Conservation (phyloP, 2,329 filamentous ascomycete genomes). For the Xylaria polymorpha region DNA sequence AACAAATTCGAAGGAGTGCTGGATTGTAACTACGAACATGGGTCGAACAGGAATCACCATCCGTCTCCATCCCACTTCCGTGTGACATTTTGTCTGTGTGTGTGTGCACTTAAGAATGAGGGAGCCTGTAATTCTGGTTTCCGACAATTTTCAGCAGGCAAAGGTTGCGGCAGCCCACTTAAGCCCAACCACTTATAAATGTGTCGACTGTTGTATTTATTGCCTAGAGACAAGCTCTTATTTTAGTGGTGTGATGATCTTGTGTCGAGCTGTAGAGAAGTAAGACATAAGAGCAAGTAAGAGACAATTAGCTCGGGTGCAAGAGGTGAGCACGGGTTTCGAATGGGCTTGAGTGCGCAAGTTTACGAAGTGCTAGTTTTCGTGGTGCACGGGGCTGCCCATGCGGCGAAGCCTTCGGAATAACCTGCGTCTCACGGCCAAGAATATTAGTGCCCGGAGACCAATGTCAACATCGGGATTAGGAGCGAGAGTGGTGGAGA, state of each 20-base stretch:
- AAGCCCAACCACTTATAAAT: constrained; percentile 4
- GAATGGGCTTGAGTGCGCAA: constrained; percentile 19
- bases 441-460: constrained; percentile 5
- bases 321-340: background rate
- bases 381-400: background rate
- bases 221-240: background rate
- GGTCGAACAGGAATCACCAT: constrained; percentile 31
- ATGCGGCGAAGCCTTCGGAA: background rate
- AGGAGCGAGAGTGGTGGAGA: constrained; percentile 9
- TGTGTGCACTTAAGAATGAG: background rate
- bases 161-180: background rate
- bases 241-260: background rate
- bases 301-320: constrained; percentile 5
- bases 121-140: background rate
- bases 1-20: constrained; percentile 20
- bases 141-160: background rate
- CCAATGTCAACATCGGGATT: constrained; percentile 8
- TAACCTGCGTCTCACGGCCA: background rate
- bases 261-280: background rate
- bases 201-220: background rate
- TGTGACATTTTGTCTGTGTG: constrained; percentile 21
- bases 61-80: constrained; percentile 41
- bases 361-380: constrained; percentile 8
- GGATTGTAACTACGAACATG: constrained; percentile 19
- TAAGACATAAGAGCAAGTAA: constrained; percentile 12